phyloP scores from a whole-genome alignment of 306 rosid species.

The Pyrus pyrifolia region DNA sequence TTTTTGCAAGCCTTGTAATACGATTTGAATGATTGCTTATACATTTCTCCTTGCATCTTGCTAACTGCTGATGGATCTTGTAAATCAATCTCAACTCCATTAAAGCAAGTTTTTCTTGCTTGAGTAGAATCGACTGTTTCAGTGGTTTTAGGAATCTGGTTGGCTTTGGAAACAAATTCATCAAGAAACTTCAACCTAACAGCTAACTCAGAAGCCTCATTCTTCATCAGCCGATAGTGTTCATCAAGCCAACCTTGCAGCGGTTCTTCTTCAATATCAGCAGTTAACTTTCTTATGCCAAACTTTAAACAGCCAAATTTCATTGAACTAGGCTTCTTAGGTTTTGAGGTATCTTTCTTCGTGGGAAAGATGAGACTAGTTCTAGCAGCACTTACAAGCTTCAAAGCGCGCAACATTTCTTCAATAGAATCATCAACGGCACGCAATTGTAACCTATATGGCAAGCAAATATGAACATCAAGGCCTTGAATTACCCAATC shows the following conservation, averaged over 20 bases:
- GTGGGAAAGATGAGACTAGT: slow-evolving; percentile 68
- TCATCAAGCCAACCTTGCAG: slow-evolving; percentile 99
- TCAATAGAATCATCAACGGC: slow-evolving; percentile 93
- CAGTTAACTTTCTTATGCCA: slow-evolving; percentile 73
- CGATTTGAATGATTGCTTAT: slow-evolving; percentile 71
- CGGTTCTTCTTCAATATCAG: slow-evolving; percentile 95
- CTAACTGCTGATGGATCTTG: slow-evolving; percentile 51
- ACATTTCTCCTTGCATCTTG: slow-evolving; percentile 62
- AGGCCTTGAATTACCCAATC: slow-evolving; percentile 96
- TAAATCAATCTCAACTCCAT: slow-evolving; percentile 64
- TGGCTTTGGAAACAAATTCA: slow-evolving; percentile 50
- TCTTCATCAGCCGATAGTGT: slow-evolving; percentile 79
- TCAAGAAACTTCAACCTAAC: slow-evolving; percentile 77
- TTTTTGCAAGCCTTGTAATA: slow-evolving; percentile 85
- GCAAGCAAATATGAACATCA: slow-evolving; percentile 88
- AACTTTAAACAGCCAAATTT: slow-evolving; percentile 85
- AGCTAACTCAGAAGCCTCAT: slow-evolving; percentile 89
- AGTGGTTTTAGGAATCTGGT: slow-evolving; percentile 42
- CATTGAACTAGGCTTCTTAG: slow-evolving; percentile 56
- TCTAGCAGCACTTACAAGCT: slow-evolving; percentile 78
- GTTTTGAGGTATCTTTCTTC: slow-evolving; percentile 65
- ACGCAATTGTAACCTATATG: slow-evolving; percentile 88
- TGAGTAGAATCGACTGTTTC: slow-evolving; percentile 51
- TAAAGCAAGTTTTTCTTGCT: slow-evolving; percentile 43
- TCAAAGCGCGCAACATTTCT: slow-evolving; percentile 86